Conservation (phyloP, 1,284 basidiomycete species). For the Earliella scabrosa region DNA sequence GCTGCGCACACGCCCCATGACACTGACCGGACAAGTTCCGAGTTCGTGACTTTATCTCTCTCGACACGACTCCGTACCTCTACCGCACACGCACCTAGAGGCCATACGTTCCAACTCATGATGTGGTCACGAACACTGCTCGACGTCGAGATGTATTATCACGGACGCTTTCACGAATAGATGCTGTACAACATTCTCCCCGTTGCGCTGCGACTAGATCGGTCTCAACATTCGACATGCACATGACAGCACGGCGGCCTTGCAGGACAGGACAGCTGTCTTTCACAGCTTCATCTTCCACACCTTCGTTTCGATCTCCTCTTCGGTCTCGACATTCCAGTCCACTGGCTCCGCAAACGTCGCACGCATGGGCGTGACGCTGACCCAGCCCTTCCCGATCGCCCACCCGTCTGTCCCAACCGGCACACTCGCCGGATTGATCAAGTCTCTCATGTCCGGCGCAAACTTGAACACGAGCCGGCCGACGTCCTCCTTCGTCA, state of each 20-base stretch:
- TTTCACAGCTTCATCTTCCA: slow-evolving; percentile 59
- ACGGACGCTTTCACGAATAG: slow-evolving; percentile 10
- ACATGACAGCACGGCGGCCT: not conserved
- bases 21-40: not conserved
- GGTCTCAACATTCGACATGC: too few relatives aligned
- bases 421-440: slow-evolving; percentile 70
- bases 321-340: slow-evolving; percentile 26
- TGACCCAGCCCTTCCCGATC: slow-evolving; percentile 65
- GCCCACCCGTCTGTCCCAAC: slow-evolving; percentile 86
- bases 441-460: slow-evolving; percentile 74
- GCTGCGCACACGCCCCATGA: slow-evolving; percentile 9
- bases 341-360: slow-evolving; percentile 67
- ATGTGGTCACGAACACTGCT: not conserved
- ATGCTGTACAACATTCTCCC: slow-evolving; percentile 9
- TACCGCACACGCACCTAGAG: not conserved
- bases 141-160: slow-evolving; percentile 2
- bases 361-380: slow-evolving; percentile 76
- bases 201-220: too few relatives aligned
- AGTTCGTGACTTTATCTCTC: not conserved
- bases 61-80: not conserved
- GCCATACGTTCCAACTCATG: not conserved
- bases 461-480: slow-evolving; percentile 79
- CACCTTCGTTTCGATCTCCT: slow-evolving; percentile 43
- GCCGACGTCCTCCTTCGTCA: slow-evolving; percentile 33
- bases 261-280: not conserved